Percentiles rank a stretch among this genome's conserved stretches.
Conservation (phyloP, 768 basidiomycete species). For the Collybiopsis luxurians region DNA sequence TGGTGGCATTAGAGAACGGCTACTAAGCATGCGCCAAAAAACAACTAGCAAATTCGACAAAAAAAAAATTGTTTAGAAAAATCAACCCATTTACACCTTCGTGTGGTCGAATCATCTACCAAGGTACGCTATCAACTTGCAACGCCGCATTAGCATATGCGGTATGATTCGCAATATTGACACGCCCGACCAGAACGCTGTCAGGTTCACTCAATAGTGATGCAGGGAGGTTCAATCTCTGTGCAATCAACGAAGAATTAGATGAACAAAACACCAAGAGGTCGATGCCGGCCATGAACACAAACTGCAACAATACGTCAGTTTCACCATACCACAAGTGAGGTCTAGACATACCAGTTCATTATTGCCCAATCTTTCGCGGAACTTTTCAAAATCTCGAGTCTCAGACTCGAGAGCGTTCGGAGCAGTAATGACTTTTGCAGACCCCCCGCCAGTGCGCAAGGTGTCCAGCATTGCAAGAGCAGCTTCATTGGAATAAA, state of each 20-base stretch:
- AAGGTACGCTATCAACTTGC: conserved; percentile 38
- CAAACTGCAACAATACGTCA: conserved; percentile 45
- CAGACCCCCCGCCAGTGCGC: conserved; percentile 47
- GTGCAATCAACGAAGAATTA: conserved; percentile 39
- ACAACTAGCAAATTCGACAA: too few relatives aligned
- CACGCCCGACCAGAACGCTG: conserved; percentile 50
- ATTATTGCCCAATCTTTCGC: conserved; percentile 45
- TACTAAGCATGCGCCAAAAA: too few relatives aligned
- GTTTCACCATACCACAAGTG: background rate
- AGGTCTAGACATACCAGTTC: conserved; percentile 45
- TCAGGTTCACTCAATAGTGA: conserved; percentile 39
- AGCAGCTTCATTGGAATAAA: conserved; percentile 50
- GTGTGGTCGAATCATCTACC: too few relatives aligned
- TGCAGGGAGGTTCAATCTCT: conserved; percentile 50
- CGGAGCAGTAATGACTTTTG: conserved; percentile 38
- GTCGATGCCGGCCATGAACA: conserved; percentile 48
- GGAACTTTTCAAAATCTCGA: conserved; percentile 47
- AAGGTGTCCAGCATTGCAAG: conserved; percentile 51
- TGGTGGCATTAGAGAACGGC: too few relatives aligned
- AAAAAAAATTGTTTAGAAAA: too few relatives aligned
- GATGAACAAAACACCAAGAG: conserved; percentile 62
- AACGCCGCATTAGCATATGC: conserved; percentile 54
- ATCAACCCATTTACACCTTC: too few relatives aligned
- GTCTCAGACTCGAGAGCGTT: conserved; percentile 41
- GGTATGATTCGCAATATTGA: conserved; percentile 57